Percentiles rank a stretch among this genome's conserved stretches.
Evolutionary conservation across 2,329 filamentous ascomycete genomes (phyloP).

Genomic region (Fusarium sp.): DNA sequence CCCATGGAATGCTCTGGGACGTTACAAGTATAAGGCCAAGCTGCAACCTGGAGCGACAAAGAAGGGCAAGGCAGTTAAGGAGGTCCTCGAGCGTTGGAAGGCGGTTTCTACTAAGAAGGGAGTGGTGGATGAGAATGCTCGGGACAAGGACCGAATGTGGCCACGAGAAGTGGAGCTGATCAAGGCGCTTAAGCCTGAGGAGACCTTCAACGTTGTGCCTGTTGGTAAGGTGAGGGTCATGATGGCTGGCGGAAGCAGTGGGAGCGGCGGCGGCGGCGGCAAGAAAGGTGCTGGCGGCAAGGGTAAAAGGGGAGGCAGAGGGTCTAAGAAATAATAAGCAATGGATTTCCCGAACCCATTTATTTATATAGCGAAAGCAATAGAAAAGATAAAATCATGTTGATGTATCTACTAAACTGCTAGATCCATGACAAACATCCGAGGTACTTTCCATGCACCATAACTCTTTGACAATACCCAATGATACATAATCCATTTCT

Average conservation of each 20-base stretch:
- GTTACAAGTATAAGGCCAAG: slow-evolving; percentile 94
- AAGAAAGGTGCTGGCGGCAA: slow-evolving; percentile 52
- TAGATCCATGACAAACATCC: slow-evolving; percentile 17
- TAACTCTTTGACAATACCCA: slow-evolving; percentile 1
- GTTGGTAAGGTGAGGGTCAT: slow-evolving; percentile 85
- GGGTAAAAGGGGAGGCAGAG: slow-evolving; percentile 54
- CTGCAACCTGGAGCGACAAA: slow-evolving; percentile 89
- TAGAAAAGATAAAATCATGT: slow-evolving; percentile 5
- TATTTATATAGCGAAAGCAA: not conserved
- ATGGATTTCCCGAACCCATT: not conserved
- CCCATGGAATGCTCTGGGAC: slow-evolving; percentile 70
- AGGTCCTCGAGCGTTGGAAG: slow-evolving; percentile 87
- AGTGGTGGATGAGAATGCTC: slow-evolving; percentile 68
- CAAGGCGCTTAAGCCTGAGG: slow-evolving; percentile 81
- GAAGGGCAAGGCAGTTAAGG: slow-evolving; percentile 93
- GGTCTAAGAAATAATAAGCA: slow-evolving; percentile 55
- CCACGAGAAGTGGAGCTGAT: slow-evolving; percentile 87
- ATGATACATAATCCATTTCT: slow-evolving; percentile 6
- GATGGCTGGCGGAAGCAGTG: slow-evolving; percentile 61
- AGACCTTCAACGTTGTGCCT: slow-evolving; percentile 82
- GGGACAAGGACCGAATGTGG: slow-evolving; percentile 81
- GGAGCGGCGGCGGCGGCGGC: slow-evolving; percentile 56
- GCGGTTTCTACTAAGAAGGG: slow-evolving; percentile 68
- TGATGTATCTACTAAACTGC: slow-evolving; percentile 21
- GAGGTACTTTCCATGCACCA: slow-evolving; percentile 12